Conservation (phyloP, 2,329 filamentous ascomycete genomes). For the Lojkania enalia region DNA sequence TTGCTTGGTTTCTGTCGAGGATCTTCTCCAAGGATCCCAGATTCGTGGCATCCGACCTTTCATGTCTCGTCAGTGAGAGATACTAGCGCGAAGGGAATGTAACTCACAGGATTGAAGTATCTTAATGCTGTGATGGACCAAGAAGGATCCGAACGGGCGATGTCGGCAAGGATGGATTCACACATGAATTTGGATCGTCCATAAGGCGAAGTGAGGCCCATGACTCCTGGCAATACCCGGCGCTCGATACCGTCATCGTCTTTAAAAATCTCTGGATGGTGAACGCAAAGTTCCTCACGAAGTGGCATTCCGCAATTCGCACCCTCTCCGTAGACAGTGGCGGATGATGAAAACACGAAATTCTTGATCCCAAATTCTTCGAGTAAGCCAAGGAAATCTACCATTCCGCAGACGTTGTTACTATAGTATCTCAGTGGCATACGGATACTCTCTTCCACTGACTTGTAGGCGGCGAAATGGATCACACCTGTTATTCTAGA, state of each 20-base stretch:
- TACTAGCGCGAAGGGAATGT: not conserved
- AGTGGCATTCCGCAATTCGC: conserved; percentile 53
- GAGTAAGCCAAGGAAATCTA: conserved; percentile 62
- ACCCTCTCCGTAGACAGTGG: conserved; percentile 64
- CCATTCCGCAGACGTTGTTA: conserved; percentile 68
- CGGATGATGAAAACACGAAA: conserved; percentile 69
- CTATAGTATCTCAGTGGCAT: conserved; percentile 66
- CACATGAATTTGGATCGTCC: conserved; percentile 70
- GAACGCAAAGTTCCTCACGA: conserved; percentile 61
- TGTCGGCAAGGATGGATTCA: conserved; percentile 66
- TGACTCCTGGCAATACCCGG: conserved; percentile 52
- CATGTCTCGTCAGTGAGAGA: conserved; percentile 14
- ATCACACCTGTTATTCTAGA: conserved; percentile 66
- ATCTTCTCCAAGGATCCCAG: conserved; percentile 66
- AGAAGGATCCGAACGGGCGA: conserved; percentile 61
- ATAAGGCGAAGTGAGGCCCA: conserved; percentile 66
- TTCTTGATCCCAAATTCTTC: conserved; percentile 65
- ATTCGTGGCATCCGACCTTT: conserved; percentile 63
- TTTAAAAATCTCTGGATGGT: conserved; percentile 51
- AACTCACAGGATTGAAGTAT: conserved; percentile 65
- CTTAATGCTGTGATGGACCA: conserved; percentile 67
- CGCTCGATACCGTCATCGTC: conserved; percentile 50
- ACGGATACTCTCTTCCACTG: conserved; percentile 65
- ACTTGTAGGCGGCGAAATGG: conserved; percentile 70
- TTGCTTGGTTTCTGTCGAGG: conserved; percentile 65